Conservation (phyloP, 768 basidiomycete species). For the Lyophyllum shimeji region DNA sequence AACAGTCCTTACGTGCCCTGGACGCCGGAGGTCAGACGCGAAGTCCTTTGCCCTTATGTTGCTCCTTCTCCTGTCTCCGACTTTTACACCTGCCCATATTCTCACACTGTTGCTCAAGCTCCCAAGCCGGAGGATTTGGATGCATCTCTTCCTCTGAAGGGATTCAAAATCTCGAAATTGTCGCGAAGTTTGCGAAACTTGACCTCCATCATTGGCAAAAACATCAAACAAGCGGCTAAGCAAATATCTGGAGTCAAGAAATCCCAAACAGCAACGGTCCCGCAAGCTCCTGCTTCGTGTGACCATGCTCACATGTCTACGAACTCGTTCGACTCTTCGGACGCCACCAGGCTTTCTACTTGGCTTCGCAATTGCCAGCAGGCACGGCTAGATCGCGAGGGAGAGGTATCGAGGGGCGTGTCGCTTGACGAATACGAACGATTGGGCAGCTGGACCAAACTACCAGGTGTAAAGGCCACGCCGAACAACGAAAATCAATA, state of each 20-base stretch:
- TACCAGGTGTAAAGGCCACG: constrained; percentile 14
- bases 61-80: constrained; percentile 35
- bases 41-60: constrained; percentile 37
- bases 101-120: constrained; percentile 39
- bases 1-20: constrained; percentile 59
- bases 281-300: constrained; percentile 1
- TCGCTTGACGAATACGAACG: constrained; percentile 49
- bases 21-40: constrained; percentile 40
- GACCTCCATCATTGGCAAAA: constrained; percentile 22
- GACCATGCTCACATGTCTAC: constrained; percentile 13
- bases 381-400: constrained; percentile 24
- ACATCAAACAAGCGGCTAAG: constrained; percentile 23
- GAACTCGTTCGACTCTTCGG: constrained; percentile 22
- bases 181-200: constrained; percentile 33
- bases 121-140: constrained; percentile 33
- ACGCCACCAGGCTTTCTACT: constrained; percentile 22
- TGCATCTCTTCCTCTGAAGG: constrained; percentile 9
- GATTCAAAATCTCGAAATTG: constrained; percentile 19
- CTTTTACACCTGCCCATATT: constrained; percentile 28
- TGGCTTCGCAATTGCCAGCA: constrained; percentile 41
- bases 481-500: constrained; percentile 4
- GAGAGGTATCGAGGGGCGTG: constrained; percentile 30
- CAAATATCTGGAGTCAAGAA: constrained; percentile 21
- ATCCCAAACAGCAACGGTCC: not conserved
- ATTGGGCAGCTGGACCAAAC: constrained; percentile 46